Evolutionary conservation across 331 rosid genomes (phyloP), one percentile per base, ranked within the genome.

Genomic region (Malus hybrid): DNA sequence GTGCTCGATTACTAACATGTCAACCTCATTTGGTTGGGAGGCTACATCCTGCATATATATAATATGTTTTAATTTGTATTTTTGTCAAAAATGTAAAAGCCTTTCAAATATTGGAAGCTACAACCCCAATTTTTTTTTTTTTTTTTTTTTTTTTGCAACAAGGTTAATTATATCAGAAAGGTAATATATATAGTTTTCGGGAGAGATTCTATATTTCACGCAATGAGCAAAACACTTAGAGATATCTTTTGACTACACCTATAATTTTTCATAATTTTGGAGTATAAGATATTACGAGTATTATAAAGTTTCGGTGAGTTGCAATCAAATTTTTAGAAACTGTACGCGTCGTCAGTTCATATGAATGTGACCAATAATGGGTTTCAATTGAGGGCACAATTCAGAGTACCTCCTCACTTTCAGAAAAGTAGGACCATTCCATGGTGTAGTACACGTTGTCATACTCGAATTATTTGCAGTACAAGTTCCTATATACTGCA

Each of bases 391-490:
- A 8, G 20, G 42, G 44, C 44, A 63, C 19, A 12, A 63, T 64
- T 64, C 42, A 64, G 7, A 6, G n/a, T 28, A 26, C 19, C 19
- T 1, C 32, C 7, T 60, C 30, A 4, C 14, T 61, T 62, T 24
- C 32, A 5, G 30, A 24, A 12, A 62, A 32, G 26, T 30, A n/a
- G 68, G 6, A 66, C 3, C 5, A n/a, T 9, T 36, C 13, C 29
- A 14, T 60, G 3, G 69, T 58, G 63, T 10, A 50, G 73, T 10
- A 44, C 60, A 71, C 44, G 14, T 72, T 62, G 71, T 72, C 76
- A 5, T 70, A 48, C 50, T 24, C 5, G 64, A 78, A 62, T 70
- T 10, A 11, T 53, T 65, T 79, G 76, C 53, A 69, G 80, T 58
- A 66, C 81, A 81, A 39, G 56, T 60, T 63, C 44, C 13, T n/a